These are phyloP conservation scores for Aspergillus flavus DNA, from an alignment of 2,329 filamentous ascomycete genomes.

Conservation along the genomic window DNA sequence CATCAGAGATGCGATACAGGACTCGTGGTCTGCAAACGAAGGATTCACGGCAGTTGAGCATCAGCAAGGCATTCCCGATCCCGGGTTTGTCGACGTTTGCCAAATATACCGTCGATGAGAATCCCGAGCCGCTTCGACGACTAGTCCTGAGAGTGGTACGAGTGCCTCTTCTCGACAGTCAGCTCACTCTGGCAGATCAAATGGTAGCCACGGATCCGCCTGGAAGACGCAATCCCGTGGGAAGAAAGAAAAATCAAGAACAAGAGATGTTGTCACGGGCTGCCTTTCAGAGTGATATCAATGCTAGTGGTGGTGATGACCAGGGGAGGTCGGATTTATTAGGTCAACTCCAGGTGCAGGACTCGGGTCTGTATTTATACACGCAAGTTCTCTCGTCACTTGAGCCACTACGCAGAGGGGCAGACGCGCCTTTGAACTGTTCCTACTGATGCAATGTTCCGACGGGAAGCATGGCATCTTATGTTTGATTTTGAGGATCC, in stretches of 20 bases:
- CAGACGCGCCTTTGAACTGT: constrained; percentile 25
- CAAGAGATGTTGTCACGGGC: constrained; percentile 18
- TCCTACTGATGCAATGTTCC: constrained; percentile 55
- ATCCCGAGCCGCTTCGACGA: background rate
- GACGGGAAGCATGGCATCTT: constrained; percentile 49
- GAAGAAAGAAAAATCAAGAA: background rate
- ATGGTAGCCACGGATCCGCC: background rate
- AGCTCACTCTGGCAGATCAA: background rate
- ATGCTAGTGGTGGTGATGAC: background rate
- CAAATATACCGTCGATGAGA: background rate
- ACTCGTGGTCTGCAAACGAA: background rate
- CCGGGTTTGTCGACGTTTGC: background rate
- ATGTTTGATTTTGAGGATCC: constrained; percentile 53
- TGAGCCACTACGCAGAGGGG: constrained; percentile 20
- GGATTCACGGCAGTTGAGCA: background rate
- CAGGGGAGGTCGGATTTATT: background rate
- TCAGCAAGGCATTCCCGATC: background rate
- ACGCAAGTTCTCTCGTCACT: constrained; percentile 18
- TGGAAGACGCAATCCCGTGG: background rate
- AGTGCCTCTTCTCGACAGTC: background rate
- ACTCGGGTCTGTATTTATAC: constrained; percentile 7
- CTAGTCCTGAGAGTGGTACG: background rate
- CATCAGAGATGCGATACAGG: background rate
- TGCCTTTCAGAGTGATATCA: background rate
- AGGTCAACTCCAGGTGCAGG: background rate